Base-by-base conservation (phyloP, 495 filamentous ascomycete species). In the Penicillium herquei region DNA sequence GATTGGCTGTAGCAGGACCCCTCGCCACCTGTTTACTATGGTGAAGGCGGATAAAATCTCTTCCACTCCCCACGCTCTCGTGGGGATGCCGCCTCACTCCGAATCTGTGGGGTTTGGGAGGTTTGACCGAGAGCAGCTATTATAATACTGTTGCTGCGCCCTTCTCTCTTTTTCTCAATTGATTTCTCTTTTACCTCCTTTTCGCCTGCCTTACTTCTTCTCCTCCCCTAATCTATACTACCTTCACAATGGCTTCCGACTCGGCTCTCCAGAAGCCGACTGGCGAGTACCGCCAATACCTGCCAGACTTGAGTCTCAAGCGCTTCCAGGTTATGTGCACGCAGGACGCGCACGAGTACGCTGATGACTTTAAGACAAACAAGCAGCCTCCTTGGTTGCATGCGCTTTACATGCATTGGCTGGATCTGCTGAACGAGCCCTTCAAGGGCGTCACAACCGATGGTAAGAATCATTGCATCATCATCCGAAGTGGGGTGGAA, bases 391-490 rank as follows among this genome's bases (percentile, higher is more conserved):
- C 85, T 4, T 90, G 87, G 87, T 71, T 90, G 42, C 82, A 87
- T 62, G 81, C 73, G 0, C 69, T 89, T 42, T 88, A 85, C 51
- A 73, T 80, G 65, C 81, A 87, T 65, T 90, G 87, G 87, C 54
- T 75, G 58, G 80, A 86, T 56, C 67, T 89, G 39, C 73, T 83
- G 52, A 69, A 84, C 53, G 84, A 88, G 71, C 87, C 87, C 3
- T 90, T 85, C 62, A 84, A 83, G 70, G 87, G 87, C 4, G 75
- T 91, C 17, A 89, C 87, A 0, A 82, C 72, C 21, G 86, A 90
- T 53, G 87, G 87, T 84, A 70, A 40, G 68, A 55, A 35, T 52
- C 49, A 32, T 45, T 48, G 40, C 46, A 6, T 32, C 46, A 37
- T 14, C 13, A 17, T n/a, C 18, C 44, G 10, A 26, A 18, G 34